Conservation (phyloP, 2,329 filamentous ascomycete genomes). For the Aspergillus ibericus region DNA sequence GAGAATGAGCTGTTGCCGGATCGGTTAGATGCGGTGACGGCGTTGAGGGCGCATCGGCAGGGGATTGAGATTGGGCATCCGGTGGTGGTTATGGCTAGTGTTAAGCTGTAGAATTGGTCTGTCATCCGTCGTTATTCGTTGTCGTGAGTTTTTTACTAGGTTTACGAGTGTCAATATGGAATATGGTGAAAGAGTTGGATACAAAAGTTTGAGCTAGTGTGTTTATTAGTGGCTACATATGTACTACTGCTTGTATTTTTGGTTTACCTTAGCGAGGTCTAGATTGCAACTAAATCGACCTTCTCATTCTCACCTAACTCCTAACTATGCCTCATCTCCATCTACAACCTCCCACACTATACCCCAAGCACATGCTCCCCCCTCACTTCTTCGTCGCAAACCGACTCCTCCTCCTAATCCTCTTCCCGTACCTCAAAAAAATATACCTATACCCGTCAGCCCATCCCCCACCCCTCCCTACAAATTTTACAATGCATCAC, state of each 20-base stretch:
- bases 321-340: too few relatives aligned
- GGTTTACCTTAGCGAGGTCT: too few relatives aligned
- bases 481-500: conserved; percentile 7
- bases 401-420: conserved; percentile 30
- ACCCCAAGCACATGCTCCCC: background rate
- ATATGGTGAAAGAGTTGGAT: too few relatives aligned
- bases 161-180: too few relatives aligned
- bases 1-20: background rate
- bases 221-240: too few relatives aligned
- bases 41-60: background rate
- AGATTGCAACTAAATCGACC: too few relatives aligned
- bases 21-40: background rate
- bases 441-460: background rate
- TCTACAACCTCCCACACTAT: background rate
- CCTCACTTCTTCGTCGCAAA: conserved; percentile 5
- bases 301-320: too few relatives aligned
- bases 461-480: too few relatives aligned
- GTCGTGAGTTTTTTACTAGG: background rate
- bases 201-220: too few relatives aligned
- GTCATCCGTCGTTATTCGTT: background rate
- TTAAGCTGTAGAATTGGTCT: background rate
- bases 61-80: background rate
- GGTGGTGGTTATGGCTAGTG: conserved; percentile 2
- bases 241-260: too few relatives aligned
- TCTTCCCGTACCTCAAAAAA: conserved; percentile 36